Conservation (phyloP, 192 early-diverging fungal species). For the Rhizophagus sp. region DNA sequence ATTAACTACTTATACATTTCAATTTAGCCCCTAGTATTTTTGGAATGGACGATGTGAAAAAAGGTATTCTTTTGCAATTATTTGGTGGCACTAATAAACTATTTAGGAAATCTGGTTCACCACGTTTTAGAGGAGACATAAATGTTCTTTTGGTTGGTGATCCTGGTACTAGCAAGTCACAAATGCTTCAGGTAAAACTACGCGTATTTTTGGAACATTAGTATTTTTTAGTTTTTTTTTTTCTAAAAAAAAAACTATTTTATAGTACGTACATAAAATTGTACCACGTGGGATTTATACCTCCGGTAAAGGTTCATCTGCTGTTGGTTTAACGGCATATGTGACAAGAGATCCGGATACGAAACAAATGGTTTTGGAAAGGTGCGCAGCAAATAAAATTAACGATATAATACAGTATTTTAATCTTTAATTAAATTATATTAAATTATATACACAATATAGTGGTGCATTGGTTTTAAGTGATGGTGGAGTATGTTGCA, state of each 20-base stretch:
- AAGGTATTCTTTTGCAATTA: conserved; percentile 90
- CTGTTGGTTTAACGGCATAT: conserved; percentile 95
- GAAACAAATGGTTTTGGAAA: conserved; percentile 93
- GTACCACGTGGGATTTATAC: conserved; percentile 96
- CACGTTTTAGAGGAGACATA: conserved; percentile 82
- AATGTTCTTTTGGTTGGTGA: conserved; percentile 96
- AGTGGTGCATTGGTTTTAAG: conserved; percentile 93
- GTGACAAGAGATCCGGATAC: conserved; percentile 94
- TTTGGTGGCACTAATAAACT: conserved; percentile 95
- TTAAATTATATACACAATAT: background rate
- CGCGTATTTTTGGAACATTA: background rate
- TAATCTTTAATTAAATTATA: background rate
- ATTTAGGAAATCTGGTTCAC: conserved; percentile 65
- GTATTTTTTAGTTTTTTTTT: background rate
- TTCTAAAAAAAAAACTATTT: background rate
- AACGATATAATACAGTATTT: background rate
- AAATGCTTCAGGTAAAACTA: conserved; percentile 62
- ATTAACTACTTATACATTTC: background rate
- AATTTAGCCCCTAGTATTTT: conserved; percentile 84
- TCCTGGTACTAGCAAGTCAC: conserved; percentile 95
- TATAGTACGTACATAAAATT: conserved; percentile 84
- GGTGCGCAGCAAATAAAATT: conserved; percentile 39
- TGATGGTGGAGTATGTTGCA: conserved; percentile 96
- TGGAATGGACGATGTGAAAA: conserved; percentile 97
- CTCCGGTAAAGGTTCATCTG: conserved; percentile 95